Evolutionary conservation across 805 yeast genomes (phyloP).

Genomic region (Kazachstania kunashirensis): DNA sequence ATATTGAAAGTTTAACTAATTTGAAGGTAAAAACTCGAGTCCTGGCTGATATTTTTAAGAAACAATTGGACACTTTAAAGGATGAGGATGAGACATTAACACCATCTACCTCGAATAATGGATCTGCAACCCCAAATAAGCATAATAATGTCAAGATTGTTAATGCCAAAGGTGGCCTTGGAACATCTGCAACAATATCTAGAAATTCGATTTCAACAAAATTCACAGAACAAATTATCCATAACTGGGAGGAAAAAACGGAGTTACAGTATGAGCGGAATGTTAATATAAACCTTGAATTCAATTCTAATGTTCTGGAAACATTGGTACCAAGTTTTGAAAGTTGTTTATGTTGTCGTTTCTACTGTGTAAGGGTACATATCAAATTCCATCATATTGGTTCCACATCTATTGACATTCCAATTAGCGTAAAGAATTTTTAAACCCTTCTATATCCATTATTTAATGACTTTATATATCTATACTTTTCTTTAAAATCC

Average conservation of each 20-base stretch:
- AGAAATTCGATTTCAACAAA: conserved; percentile 11
- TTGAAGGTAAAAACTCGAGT: conserved; percentile 12
- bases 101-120: background rate
- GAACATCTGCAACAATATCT: conserved; percentile 4
- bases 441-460: too few relatives aligned
- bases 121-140: background rate
- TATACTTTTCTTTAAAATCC: too few relatives aligned
- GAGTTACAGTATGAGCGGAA: conserved; percentile 28
- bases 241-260: conserved; percentile 23
- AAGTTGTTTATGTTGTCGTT: conserved; percentile 38
- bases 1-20: conserved; percentile 25
- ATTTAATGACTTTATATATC: background rate
- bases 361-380: conserved; percentile 36
- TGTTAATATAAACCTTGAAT: conserved; percentile 18
- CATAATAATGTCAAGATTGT: conserved; percentile 4
- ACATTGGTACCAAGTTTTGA: conserved; percentile 40
- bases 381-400: conserved; percentile 26
- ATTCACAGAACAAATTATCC: conserved; percentile 18
- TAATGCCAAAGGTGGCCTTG: conserved; percentile 7
- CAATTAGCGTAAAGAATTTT: conserved; percentile 11
- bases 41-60: conserved; percentile 20
- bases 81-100: conserved; percentile 3
- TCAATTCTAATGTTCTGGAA: conserved; percentile 28
- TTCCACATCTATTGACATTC: conserved; percentile 8
- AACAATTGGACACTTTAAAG: conserved; percentile 20